phyloP scores from a whole-genome alignment of 768 basidiomycete species.

The Exidia glandulosa region DNA sequence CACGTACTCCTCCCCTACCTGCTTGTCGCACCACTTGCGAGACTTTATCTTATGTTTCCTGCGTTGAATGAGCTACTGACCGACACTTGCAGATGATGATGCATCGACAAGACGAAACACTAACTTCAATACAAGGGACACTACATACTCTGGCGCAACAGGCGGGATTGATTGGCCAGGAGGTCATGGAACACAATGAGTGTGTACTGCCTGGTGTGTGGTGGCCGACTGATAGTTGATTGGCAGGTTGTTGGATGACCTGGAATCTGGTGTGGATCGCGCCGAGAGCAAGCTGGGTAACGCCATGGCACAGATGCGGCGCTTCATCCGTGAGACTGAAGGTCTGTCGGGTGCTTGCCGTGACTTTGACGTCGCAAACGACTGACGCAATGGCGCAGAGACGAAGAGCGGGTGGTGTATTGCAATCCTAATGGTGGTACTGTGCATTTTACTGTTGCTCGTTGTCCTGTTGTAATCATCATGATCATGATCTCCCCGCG shows the following conservation, averaged over 20 bases:
- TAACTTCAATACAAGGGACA: slow-evolving; percentile 81
- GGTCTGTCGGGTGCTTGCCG: slow-evolving; percentile 36
- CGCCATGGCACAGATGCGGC: slow-evolving; percentile 60
- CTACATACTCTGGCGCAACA: slow-evolving; percentile 77
- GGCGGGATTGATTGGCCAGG: slow-evolving; percentile 88
- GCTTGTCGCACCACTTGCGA: too few relatives aligned
- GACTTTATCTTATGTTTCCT: too few relatives aligned
- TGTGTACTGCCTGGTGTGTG: slow-evolving; percentile 25
- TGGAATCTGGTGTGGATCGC: slow-evolving; percentile 60
- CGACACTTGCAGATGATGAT: slow-evolving; percentile 56
- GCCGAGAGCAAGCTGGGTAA: slow-evolving; percentile 54
- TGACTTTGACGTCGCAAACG: neutral
- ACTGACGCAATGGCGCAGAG: slow-evolving; percentile 31
- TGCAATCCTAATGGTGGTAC: slow-evolving; percentile 67
- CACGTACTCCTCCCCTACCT: too few relatives aligned
- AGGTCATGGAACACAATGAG: slow-evolving; percentile 89
- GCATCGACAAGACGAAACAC: slow-evolving; percentile 78
- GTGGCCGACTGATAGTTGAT: slow-evolving; percentile 1
- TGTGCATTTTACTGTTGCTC: slow-evolving; percentile 63
- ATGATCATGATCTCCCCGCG: neutral
- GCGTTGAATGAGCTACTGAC: neutral
- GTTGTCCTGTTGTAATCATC: slow-evolving; percentile 57
- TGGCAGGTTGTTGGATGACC: slow-evolving; percentile 68
- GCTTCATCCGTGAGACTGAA: slow-evolving; percentile 80
- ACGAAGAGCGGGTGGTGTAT: slow-evolving; percentile 88